Percentiles rank a stretch among this genome's conserved stretches.
Evolutionary conservation across 2,329 filamentous ascomycete species (phyloP).

Genomic region (Colletotrichum horii): DNA sequence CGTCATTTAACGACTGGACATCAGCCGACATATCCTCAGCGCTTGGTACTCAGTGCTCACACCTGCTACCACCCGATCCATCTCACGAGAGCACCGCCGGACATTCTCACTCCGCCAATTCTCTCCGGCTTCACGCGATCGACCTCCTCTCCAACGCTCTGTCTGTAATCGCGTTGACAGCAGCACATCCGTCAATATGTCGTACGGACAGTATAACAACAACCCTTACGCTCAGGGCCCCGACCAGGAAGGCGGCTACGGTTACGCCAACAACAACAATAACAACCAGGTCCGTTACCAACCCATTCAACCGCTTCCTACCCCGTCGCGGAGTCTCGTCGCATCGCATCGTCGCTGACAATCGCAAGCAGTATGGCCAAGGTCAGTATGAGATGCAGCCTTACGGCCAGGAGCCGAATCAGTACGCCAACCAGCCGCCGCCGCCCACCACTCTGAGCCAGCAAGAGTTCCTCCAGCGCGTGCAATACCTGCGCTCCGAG

Average conservation of each 20-base stretch:
- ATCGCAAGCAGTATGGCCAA: slow-evolving; percentile 29
- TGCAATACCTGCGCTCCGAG: slow-evolving; percentile 69
- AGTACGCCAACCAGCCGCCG: slow-evolving; percentile 23
- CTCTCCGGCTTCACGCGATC: neutral
- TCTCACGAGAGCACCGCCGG: neutral
- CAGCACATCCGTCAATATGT: slow-evolving; percentile 49
- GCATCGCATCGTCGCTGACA: neutral
- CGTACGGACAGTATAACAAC: slow-evolving; percentile 65
- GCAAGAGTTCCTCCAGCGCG: slow-evolving; percentile 71
- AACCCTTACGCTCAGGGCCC: slow-evolving; percentile 68
- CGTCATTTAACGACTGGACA: slow-evolving; percentile 22
- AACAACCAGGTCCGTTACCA: slow-evolving; percentile 42
- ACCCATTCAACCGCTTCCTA: neutral
- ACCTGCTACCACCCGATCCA: slow-evolving; percentile 5
- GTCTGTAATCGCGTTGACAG: neutral
- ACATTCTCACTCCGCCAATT: neutral
- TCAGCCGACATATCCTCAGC: slow-evolving; percentile 18
- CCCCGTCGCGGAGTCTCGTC: neutral
- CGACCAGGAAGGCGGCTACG: slow-evolving; percentile 51
- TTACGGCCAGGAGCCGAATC: slow-evolving; percentile 43
- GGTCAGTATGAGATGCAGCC: slow-evolving; percentile 61
- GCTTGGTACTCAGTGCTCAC: neutral
- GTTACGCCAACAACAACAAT: slow-evolving; percentile 33
- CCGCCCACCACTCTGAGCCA: slow-evolving; percentile 52
- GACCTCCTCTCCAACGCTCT: neutral